A percentile compares a stretch with the other conserved stretches of the same genome.
These are phyloP conservation scores for Starmera dryadoides DNA, from an alignment of 805 yeast species.

Conservation along the genomic window DNA sequence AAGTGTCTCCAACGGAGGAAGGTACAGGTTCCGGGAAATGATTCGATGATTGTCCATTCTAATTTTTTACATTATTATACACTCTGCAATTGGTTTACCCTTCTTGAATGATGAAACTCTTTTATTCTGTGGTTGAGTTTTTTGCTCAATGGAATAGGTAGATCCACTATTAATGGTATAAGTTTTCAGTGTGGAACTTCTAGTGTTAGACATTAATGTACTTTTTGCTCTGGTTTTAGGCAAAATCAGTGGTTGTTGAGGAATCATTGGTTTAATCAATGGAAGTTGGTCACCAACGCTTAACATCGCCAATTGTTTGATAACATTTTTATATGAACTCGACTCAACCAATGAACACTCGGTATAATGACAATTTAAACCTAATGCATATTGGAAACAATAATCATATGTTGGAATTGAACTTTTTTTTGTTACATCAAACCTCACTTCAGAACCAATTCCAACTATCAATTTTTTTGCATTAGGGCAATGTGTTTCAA, in stretches of 20 bases:
- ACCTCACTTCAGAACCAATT: conserved; percentile 28
- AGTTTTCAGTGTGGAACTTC: neutral
- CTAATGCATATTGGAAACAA: conserved; percentile 23
- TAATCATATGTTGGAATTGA: conserved; percentile 19
- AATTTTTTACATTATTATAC: neutral
- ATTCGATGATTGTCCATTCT: no score
- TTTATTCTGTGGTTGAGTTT: neutral
- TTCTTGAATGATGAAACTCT: neutral
- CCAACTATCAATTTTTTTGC: conserved; percentile 31
- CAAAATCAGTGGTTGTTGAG: neutral
- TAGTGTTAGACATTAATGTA: neutral
- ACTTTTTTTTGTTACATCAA: conserved; percentile 17
- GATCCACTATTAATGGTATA: no score
- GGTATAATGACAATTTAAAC: conserved; percentile 25
- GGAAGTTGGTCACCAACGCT: conserved; percentile 1
- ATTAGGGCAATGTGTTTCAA: conserved; percentile 29
- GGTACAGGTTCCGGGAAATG: no score
- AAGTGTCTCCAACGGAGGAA: neutral
- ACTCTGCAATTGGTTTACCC: neutral
- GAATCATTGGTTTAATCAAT: neutral
- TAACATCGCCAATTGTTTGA: conserved; percentile 12
- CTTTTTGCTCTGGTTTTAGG: neutral
- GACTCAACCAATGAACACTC: conserved; percentile 24
- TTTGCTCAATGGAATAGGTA: no score
- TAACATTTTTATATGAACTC: conserved; percentile 9